Conservation (phyloP, 805 yeast species). For the Maudiozyma bulderi region DNA sequence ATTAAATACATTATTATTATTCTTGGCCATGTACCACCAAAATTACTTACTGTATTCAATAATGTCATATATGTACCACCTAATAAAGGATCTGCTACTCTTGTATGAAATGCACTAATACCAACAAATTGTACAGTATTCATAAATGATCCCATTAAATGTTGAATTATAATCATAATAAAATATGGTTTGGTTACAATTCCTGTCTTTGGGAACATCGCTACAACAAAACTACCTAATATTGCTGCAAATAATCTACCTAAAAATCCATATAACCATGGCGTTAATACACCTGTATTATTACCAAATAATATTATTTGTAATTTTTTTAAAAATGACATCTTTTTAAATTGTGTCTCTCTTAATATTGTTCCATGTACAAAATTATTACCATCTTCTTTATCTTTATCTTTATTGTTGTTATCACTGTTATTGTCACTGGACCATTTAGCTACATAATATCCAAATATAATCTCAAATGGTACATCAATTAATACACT, state of each 20-base stretch:
- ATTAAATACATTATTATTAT: conserved; percentile 70
- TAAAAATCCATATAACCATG: conserved; percentile 82
- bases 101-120: conserved; percentile 88
- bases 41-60: conserved; percentile 78
- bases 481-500: conserved; percentile 93
- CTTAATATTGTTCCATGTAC: conserved; percentile 3
- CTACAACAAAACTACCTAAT: conserved; percentile 65
- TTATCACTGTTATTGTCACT: conserved; percentile 42
- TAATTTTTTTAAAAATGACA: conserved; percentile 14
- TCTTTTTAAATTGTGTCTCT: conserved; percentile 3
- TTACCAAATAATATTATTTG: conserved; percentile 21
- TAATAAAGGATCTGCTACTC: conserved; percentile 87
- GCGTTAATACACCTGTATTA: conserved; percentile 53
- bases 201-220: conserved; percentile 52
- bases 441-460: conserved; percentile 93
- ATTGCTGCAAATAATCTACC: conserved; percentile 73
- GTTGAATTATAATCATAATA: conserved; percentile 67
- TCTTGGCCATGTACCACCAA: conserved; percentile 98
- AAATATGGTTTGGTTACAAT: conserved; percentile 47
- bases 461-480: conserved; percentile 89
- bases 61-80: conserved; percentile 99
- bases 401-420: neutral
- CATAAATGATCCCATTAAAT: conserved; percentile 82
- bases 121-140: conserved; percentile 92
- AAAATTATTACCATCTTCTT: neutral